These are phyloP conservation scores for Ciborinia camelliae DNA, from an alignment of 2,329 filamentous ascomycete genomes.

Conservation along the genomic window DNA sequence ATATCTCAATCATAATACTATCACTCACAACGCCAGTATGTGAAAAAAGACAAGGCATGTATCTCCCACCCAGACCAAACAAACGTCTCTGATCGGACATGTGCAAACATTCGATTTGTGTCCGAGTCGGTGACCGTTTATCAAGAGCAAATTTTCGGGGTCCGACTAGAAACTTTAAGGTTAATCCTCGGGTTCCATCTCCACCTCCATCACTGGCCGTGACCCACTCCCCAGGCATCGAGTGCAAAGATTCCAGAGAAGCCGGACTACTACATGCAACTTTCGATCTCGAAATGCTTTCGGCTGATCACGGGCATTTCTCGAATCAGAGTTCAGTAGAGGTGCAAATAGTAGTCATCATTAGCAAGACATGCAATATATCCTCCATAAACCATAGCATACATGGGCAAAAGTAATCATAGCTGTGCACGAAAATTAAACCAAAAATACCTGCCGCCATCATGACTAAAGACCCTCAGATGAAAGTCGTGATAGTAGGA, in stretches of 20 bases:
- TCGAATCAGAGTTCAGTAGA: not conserved
- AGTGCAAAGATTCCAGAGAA: not conserved
- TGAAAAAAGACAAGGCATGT: not conserved
- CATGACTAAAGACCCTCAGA: slow-evolving; percentile 9
- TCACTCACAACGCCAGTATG: too few species aligned
- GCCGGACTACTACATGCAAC: not conserved
- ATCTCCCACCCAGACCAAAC: not conserved
- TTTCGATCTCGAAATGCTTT: not conserved
- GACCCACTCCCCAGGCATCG: not conserved
- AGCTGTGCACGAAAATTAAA: not conserved
- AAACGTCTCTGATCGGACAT: too few species aligned
- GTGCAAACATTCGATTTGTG: not conserved
- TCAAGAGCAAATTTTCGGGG: not conserved
- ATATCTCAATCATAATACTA: too few species aligned
- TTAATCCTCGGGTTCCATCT: slow-evolving; percentile 3
- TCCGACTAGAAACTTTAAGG: not conserved
- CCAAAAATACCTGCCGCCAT: not conserved
- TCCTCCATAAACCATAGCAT: not conserved
- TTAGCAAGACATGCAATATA: not conserved
- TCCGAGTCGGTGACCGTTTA: not conserved
- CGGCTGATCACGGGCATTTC: not conserved
- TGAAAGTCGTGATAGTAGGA: slow-evolving; percentile 30
- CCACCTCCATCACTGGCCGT: not conserved
- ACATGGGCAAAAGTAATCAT: not conserved
- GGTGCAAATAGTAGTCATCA: not conserved